Conservation (phyloP, 2,329 filamentous ascomycete genomes). For the Xylaria sp. region DNA sequence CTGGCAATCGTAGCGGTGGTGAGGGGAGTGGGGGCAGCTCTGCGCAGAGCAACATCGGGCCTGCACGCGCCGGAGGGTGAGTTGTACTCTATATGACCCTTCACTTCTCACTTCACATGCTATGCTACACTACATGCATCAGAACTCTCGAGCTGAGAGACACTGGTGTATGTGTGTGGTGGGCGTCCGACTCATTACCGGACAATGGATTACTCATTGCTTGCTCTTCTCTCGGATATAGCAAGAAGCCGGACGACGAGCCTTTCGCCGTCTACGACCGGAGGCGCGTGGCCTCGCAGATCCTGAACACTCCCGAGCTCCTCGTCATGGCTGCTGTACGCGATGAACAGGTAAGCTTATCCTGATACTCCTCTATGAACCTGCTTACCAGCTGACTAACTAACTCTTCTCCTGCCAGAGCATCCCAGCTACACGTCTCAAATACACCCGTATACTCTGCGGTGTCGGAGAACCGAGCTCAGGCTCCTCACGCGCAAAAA, state of each 20-base stretch:
- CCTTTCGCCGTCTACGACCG: conserved; percentile 57
- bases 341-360: conserved; percentile 61
- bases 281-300: conserved; percentile 61
- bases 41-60: background rate
- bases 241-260: conserved; percentile 41
- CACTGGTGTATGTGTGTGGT: too few relatives aligned
- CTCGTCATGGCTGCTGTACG: conserved; percentile 69
- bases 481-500: background rate
- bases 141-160: too few relatives aligned
- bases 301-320: conserved; percentile 67
- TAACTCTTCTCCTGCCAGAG: conserved; percentile 55
- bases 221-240: background rate
- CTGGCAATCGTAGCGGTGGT: background rate
- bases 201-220: background rate
- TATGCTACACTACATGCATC: too few relatives aligned
- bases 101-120: too few relatives aligned
- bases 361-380: background rate
- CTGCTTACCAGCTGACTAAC: background rate
- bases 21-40: background rate
- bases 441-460: conserved; percentile 67
- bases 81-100: background rate
- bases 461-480: conserved; percentile 56
- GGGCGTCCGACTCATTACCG: too few relatives aligned
- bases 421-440: conserved; percentile 65
- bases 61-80: conserved; percentile 23